A percentile compares a stretch with the other conserved stretches of the same genome.
Evolutionary conservation across 345 rosid species (phyloP).

Genomic region (Pseudoturritis turrita): DNA sequence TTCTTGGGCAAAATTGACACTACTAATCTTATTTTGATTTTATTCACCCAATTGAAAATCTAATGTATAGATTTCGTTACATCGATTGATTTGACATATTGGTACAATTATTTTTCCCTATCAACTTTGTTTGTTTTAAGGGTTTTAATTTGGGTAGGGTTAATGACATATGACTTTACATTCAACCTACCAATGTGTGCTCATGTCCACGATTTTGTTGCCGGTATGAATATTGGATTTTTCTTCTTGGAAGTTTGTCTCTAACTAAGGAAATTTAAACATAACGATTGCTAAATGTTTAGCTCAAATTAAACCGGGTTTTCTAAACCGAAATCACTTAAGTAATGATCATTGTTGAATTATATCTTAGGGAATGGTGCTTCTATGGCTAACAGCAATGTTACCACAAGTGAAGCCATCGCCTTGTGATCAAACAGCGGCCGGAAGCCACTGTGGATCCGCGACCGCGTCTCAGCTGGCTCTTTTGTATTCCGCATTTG

Average conservation of each 20-base stretch:
- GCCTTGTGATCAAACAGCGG: constrained; percentile 31
- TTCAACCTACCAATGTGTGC: constrained; percentile 18
- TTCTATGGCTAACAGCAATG: constrained; percentile 71
- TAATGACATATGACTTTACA: constrained; percentile 21
- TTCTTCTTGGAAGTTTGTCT: constrained; percentile 21
- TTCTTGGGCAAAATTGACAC: not conserved
- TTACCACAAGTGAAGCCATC: constrained; percentile 57
- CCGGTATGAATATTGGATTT: constrained; percentile 16
- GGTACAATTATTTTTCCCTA: constrained; percentile 17
- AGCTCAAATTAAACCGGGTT: not conserved
- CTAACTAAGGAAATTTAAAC: not conserved
- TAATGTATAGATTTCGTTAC: not conserved
- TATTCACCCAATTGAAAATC: not conserved
- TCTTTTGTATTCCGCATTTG: constrained; percentile 41
- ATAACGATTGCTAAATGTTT: not conserved
- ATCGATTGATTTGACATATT: constrained; percentile 26
- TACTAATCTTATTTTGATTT: not conserved
- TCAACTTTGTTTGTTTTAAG: not conserved
- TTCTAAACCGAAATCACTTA: not conserved
- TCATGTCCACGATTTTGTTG: constrained; percentile 15
- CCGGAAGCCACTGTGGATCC: constrained; percentile 36
- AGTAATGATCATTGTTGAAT: not conserved
- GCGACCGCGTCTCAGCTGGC: constrained; percentile 51
- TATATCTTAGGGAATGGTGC: constrained; percentile 53
- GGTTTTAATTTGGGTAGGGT: constrained; percentile 28